A percentile compares a stretch with the other conserved stretches of the same genome.
These are phyloP conservation scores for Schwanniomyces occidentalis DNA, from an alignment of 805 yeast genomes.

Conservation along the genomic window DNA sequence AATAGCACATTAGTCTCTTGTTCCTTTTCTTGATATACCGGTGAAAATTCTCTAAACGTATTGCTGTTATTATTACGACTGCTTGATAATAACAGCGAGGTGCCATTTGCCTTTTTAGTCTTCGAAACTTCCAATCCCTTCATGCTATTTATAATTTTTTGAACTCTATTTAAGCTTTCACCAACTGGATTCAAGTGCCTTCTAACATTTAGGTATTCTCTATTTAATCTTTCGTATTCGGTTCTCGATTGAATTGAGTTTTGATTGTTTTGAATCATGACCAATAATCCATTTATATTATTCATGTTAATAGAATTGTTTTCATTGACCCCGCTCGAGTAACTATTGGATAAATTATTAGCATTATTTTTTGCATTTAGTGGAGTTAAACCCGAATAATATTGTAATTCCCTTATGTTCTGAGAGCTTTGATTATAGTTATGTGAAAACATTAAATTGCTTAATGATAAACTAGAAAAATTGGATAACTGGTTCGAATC, in stretches of 20 bases:
- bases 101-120: slow-evolving; percentile 8
- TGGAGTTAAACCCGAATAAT: slow-evolving; percentile 9
- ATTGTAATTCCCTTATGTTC: slow-evolving; percentile 14
- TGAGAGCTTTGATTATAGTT: slow-evolving; percentile 25
- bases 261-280: slow-evolving; percentile 31
- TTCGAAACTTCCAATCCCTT: slow-evolving; percentile 27
- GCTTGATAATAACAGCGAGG: slow-evolving; percentile 7
- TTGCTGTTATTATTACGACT: slow-evolving; percentile 20
- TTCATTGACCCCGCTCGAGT: not conserved
- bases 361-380: slow-evolving; percentile 4
- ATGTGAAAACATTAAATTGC: slow-evolving; percentile 40
- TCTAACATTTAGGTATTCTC: slow-evolving; percentile 71
- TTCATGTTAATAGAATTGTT: slow-evolving; percentile 10
- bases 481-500: slow-evolving; percentile 33
- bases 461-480: slow-evolving; percentile 40
- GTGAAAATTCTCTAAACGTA: slow-evolving; percentile 36
- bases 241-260: slow-evolving; percentile 62
- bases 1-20: slow-evolving; percentile 24
- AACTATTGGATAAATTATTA: not conserved
- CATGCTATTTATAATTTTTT: slow-evolving; percentile 16
- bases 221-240: slow-evolving; percentile 75
- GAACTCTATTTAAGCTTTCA: slow-evolving; percentile 58
- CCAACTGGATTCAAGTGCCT: slow-evolving; percentile 70
- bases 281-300: slow-evolving; percentile 28
- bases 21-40: slow-evolving; percentile 30